Evolutionary conservation across 345 rosid genomes (phyloP), one percentile per base, ranked within the genome.

Genomic region (Anastatica hierochuntica): DNA sequence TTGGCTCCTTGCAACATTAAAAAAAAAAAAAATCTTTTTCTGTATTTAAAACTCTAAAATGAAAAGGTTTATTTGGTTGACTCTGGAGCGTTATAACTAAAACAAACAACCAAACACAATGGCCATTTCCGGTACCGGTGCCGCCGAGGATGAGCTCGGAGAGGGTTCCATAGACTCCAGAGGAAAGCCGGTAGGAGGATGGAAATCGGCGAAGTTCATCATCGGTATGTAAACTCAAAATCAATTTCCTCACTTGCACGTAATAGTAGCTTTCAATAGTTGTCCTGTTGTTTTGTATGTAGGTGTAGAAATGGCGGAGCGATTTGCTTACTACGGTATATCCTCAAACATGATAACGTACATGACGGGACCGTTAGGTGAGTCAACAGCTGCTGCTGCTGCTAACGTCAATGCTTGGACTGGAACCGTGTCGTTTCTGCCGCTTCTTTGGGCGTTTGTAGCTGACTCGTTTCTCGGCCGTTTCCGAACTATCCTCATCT

Each of bases 401-500:
- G 82, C 68, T 38, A 74, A 78, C 12, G 75, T 78, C 34, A 83
- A 82, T 53, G 78, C 67, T 8, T 80, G 84, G 70, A 56, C 60
- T 2, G 90, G 90, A 23, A 77, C 76, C 23, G 62, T 76, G 6
- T 56, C 74, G 48, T 63, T 83, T 36, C 63, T 77, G 20, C 84
- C 90, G 5, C 73, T 84, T 20, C 55, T 79, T 8, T 87, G 85
- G 18, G 88, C 77, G 2, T 76, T 81, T 56, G 8, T 81, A n/a
- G 82, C 94, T n/a, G 94, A 84, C 34, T 38, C 82, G 3, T 81
- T 52, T 46, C 80, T 79, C 4, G 88, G 88, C 50, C 76, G 82
- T 20, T 81, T 75, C 72, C 74, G 72, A 61, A 81, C 84, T 23
- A 74, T 79, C 27, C 34, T 81, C 5, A 15, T 69, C 49, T 70